These are phyloP conservation scores for Metschnikowia peoriensis DNA, from an alignment of 805 yeast genomes.

Conservation along the genomic window DNA sequence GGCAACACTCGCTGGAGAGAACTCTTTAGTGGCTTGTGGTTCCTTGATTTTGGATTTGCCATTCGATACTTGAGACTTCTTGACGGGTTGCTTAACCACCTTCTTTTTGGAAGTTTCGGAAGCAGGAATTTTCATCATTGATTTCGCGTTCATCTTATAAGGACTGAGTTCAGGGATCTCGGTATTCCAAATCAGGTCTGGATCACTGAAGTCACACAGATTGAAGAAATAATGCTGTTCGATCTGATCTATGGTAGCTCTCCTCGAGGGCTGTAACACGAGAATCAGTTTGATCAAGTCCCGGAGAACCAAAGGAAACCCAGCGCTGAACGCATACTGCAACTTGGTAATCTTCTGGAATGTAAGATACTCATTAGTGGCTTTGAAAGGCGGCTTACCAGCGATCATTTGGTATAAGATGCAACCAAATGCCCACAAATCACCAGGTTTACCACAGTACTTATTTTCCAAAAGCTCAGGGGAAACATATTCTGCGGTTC, in stretches of 20 bases:
- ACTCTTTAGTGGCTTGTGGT: slow-evolving; percentile 6
- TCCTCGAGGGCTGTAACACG: slow-evolving; percentile 64
- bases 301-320: slow-evolving; percentile 56
- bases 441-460: slow-evolving; percentile 60
- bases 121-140: slow-evolving; percentile 73
- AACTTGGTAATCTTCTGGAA: slow-evolving; percentile 79
- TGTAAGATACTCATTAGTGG: slow-evolving; percentile 75
- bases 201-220: slow-evolving; percentile 63
- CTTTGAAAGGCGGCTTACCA: slow-evolving; percentile 77
- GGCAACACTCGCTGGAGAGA: slow-evolving; percentile 40
- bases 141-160: slow-evolving; percentile 69
- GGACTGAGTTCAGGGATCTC: slow-evolving; percentile 69
- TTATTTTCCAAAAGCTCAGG: slow-evolving; percentile 77
- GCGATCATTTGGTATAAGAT: slow-evolving; percentile 61
- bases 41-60: not conserved
- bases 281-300: slow-evolving; percentile 67
- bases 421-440: slow-evolving; percentile 63
- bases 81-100: slow-evolving; percentile 3
- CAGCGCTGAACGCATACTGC: slow-evolving; percentile 69
- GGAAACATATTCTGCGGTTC: slow-evolving; percentile 82
- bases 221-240: slow-evolving; percentile 72
- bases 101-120: slow-evolving; percentile 6
- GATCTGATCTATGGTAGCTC: slow-evolving; percentile 58
- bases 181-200: slow-evolving; percentile 64
- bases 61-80: slow-evolving; percentile 5